A percentile compares a stretch with the other conserved stretches of the same genome.
Evolutionary conservation across 257 asterid genomes (phyloP).

Genomic region (Przewalskia tangutica): DNA sequence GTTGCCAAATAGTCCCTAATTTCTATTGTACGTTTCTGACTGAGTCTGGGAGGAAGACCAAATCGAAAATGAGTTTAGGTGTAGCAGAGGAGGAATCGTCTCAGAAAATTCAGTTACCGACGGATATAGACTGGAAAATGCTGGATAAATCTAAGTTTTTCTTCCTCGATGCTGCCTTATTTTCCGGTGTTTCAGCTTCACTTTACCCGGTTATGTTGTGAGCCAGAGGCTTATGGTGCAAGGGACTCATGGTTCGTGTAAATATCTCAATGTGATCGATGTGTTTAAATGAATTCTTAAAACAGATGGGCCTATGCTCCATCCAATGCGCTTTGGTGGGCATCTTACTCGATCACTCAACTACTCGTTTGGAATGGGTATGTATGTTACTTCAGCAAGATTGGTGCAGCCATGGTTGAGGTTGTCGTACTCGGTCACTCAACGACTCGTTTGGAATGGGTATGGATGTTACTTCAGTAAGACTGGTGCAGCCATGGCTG

Average conservation of each 20-base stretch:
- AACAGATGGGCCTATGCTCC: conserved; percentile 66
- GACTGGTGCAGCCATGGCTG: conserved; percentile 61
- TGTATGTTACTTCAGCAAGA: conserved; percentile 33
- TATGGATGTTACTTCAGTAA: conserved; percentile 30
- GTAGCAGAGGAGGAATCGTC: conserved; percentile 40
- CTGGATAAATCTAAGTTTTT: too few relatives aligned
- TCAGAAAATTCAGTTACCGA: too few relatives aligned
- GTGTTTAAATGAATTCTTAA: conserved; percentile 48
- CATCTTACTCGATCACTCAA: conserved; percentile 57
- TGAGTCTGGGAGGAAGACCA: neutral
- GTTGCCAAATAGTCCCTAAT: too few relatives aligned
- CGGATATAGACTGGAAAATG: too few relatives aligned
- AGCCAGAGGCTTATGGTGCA: conserved; percentile 41
- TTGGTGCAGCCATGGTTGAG: conserved; percentile 61
- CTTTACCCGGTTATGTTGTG: too few relatives aligned
- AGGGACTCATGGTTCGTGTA: conserved; percentile 24
- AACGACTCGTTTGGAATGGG: conserved; percentile 60
- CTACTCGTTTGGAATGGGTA: conserved; percentile 56
- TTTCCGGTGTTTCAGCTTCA: too few relatives aligned
- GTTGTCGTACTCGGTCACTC: conserved; percentile 52
- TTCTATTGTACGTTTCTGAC: neutral
- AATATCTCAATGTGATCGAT: conserved; percentile 49
- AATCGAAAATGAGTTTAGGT: conserved; percentile 35
- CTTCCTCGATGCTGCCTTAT: too few relatives aligned
- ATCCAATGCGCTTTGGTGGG: conserved; percentile 82